phyloP scores from a whole-genome alignment of 345 rosid genomes.

The Arabis alpina region DNA sequence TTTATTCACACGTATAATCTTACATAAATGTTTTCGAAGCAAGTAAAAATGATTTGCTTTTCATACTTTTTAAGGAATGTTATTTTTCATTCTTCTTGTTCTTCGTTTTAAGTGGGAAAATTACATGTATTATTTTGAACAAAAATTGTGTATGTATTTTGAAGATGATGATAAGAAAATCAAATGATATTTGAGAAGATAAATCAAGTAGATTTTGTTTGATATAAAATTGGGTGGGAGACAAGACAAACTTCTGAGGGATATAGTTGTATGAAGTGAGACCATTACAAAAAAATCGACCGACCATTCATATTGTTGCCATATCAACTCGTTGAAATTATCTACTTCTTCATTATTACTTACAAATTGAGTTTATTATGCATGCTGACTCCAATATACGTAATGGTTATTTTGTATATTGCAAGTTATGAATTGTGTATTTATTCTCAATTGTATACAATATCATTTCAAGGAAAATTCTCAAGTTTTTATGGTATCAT shows the following conservation, averaged over 20 bases:
- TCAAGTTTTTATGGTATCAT: no score
- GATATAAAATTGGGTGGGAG: slow-evolving; percentile 37
- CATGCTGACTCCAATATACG: slow-evolving; percentile 13
- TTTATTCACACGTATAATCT: no score
- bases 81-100: background rate
- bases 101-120: background rate
- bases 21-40: no score
- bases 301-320: slow-evolving; percentile 40
- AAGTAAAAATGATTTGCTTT: no score
- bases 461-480: no score
- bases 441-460: no score
- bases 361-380: slow-evolving; percentile 1
- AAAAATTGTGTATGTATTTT: background rate
- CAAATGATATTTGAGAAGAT: background rate
- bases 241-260: slow-evolving; percentile 29
- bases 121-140: background rate
- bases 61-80: no score
- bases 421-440: no score
- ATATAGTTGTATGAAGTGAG: slow-evolving; percentile 40
- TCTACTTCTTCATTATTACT: slow-evolving; percentile 34
- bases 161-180: background rate
- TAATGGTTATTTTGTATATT: background rate
- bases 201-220: slow-evolving; percentile 4
- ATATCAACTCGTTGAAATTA: slow-evolving; percentile 26
- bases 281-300: slow-evolving; percentile 32